Base-by-base conservation (phyloP, 2,329 filamentous ascomycete species). In the Paramyrothecium roridum region DNA sequence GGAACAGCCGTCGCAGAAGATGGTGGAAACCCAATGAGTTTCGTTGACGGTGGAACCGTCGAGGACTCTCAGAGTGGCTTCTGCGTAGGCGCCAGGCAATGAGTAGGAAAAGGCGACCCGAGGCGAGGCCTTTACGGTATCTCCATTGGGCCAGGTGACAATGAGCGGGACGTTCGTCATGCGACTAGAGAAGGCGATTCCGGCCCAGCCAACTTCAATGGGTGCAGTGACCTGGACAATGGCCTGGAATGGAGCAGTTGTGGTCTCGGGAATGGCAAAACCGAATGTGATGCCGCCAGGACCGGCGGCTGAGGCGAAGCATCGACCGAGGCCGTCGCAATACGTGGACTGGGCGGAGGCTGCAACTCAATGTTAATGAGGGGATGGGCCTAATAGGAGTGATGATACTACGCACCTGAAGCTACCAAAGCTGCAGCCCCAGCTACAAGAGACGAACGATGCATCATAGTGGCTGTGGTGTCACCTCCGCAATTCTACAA, bases 151-250 rank as follows among this genome's bases (percentile, higher is more conserved):
- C 76, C 76, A 79, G 3, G 70, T 69, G 26, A 78, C 57, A 2
- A 73, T 70, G 0, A 78, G 63, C 3, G 76, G 76, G 45, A 73
- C 72, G 56, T 76, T 74, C 6, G 73, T 70, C 76, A 78, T 79
- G 10, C 69, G 67, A 6, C 74, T 75, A 22, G 74, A 75, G 74
- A 74, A 78, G 12, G 75, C 69, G 19, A 78, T 62, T 2, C 75
- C 76, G 3, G 72, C 70, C 76, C 76, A 79, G 37, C 74, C 75
- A 46, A 73, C 70, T 2, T 63, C 61, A 16, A 65, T 62, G 1
- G 76, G 74, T 2, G 75, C 73, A 0, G 73, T 67, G 37, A 78
- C 69, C 56, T 77, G 75, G 21, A 78, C 43, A 6, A 78, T 71
- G 12, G 69, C 67, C 54, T 78, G 75, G 56, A 73, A 78, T 0